Conservation (phyloP, 495 filamentous ascomycete genomes). For the Talaromyces wortmannii region DNA sequence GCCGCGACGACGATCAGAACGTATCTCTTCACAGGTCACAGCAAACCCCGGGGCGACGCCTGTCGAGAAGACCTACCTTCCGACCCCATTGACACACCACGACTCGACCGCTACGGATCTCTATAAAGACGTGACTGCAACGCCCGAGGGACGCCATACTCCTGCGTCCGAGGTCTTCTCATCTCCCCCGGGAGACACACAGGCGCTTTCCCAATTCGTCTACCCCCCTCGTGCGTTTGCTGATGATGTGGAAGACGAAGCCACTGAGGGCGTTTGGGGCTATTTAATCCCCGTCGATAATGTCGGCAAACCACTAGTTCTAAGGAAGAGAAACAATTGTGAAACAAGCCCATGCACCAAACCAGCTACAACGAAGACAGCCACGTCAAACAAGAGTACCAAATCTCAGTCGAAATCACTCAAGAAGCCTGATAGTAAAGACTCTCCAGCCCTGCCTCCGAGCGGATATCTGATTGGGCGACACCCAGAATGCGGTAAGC, state of each 20-base stretch:
- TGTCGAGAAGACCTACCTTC: constrained; percentile 60
- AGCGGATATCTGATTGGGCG: constrained; percentile 90
- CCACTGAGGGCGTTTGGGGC: constrained; percentile 87
- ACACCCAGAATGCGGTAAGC: constrained; percentile 89
- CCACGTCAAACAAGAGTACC: constrained; percentile 35
- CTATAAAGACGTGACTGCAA: constrained; percentile 65
- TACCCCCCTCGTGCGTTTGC: constrained; percentile 67
- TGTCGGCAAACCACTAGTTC: constrained; percentile 61
- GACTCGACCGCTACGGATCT: constrained; percentile 55
- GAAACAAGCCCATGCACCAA: constrained; percentile 8
- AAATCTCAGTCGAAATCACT: constrained; percentile 4
- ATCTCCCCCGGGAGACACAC: constrained; percentile 58
- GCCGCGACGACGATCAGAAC: constrained; percentile 44
- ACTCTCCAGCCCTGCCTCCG: constrained; percentile 41
- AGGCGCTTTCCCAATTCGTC: constrained; percentile 70
- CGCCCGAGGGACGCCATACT: constrained; percentile 47
- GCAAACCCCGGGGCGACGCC: constrained; percentile 40
- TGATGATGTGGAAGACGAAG: constrained; percentile 74
- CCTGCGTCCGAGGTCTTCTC: constrained; percentile 55
- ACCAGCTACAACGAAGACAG: constrained; percentile 25
- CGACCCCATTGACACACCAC: constrained; percentile 72
- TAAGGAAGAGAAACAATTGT: constrained; percentile 63
- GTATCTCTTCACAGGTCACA: constrained; percentile 42
- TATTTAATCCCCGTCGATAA: constrained; percentile 80
- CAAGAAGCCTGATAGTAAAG: constrained; percentile 12